Evolutionary conservation across 2,329 filamentous ascomycete species (phyloP), one percentile per base, ranked within the genome.

Genomic region (Arthrobotrys iridis): DNA sequence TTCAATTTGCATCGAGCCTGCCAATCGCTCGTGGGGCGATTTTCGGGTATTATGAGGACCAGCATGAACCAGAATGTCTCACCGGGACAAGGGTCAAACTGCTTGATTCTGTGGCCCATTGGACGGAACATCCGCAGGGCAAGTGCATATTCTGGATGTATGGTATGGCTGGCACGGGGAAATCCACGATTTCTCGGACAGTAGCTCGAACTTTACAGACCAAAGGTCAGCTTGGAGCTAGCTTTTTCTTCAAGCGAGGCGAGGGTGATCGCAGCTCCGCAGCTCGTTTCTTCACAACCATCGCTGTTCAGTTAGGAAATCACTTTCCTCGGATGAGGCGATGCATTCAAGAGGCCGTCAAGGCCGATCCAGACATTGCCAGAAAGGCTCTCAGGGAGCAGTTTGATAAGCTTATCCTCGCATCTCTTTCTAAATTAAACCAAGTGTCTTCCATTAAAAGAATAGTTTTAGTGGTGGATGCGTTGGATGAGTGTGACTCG

Each of bases 351-450:
- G n/a, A 28, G 28, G 59, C 59, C 18, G 50, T 64, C 26, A 43
- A 64, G 18, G 8, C 22, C 40, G 59, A 64, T 10, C 41, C 59
- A 1, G n/a, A 10, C 20, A 64, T 64, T 37, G 8, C 40, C 4
- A 58, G 3, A 81, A 82, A 45, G 37, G n/a, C 74, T 15, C 48
- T 82, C 1, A 72, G 58, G 22, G 78, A 83, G n/a, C 83, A 85
- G 67, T 85, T 84, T 71, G 79, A 83, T 1, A 81, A 81, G 60
- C 82, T 85, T 0, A 78, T 84, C 43, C 41, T 82, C 0, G 24
- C 81, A 4, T 83, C 83, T 0, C 67, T 85, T 0, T 60, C 59
- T n/a, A n/a, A n/a, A n/a, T n/a, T n/a, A n/a, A 55, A n/a, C n/a
- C n/a, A n/a, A n/a, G n/a, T n/a, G n/a, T n/a, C n/a, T n/a, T n/a